Percentiles rank a stretch among this genome's conserved stretches.
phyloP scores from a whole-genome alignment of 2,329 filamentous ascomycete genomes.

The Calycina marina region DNA sequence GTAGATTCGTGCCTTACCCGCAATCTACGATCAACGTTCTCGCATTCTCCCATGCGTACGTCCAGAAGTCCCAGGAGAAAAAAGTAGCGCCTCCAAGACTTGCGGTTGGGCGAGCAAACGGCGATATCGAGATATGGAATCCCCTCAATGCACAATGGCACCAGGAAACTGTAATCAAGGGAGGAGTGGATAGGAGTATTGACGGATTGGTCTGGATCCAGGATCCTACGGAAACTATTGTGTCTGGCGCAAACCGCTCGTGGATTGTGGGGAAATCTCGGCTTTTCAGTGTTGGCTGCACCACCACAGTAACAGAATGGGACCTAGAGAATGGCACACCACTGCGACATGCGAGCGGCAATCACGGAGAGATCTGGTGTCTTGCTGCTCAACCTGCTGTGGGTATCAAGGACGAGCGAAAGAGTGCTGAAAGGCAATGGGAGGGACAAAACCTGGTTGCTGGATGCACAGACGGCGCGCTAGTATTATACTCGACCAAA shows the following conservation, averaged over 20 bases:
- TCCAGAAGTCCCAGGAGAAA: constrained; percentile 31
- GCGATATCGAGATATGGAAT: constrained; percentile 97
- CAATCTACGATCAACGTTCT: constrained; percentile 87
- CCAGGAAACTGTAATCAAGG: constrained; percentile 74
- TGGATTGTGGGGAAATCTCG: constrained; percentile 57
- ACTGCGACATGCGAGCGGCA: constrained; percentile 71
- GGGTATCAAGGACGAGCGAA: constrained; percentile 18
- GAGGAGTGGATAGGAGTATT: constrained; percentile 72
- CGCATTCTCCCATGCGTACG: constrained; percentile 70
- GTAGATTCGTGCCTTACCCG: constrained; percentile 87
- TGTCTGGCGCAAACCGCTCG: constrained; percentile 42
- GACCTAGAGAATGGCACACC: constrained; percentile 68
- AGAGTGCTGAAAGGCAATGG: constrained; percentile 14
- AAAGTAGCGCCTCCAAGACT: constrained; percentile 53
- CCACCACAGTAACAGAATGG: constrained; percentile 88
- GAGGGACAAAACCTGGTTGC: constrained; percentile 54
- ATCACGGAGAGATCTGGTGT: constrained; percentile 95
- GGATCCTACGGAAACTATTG: constrained; percentile 61
- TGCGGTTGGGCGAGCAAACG: constrained; percentile 83
- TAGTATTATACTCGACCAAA: constrained; percentile 75
- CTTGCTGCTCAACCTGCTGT: constrained; percentile 64
- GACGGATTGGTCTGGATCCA: constrained; percentile 88
- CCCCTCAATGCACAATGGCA: constrained; percentile 63
- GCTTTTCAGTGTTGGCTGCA: constrained; percentile 93
- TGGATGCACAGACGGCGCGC: constrained; percentile 81